phyloP scores from a whole-genome alignment of 371 early-diverging fungal genomes.

The Smittium mucronatum region DNA sequence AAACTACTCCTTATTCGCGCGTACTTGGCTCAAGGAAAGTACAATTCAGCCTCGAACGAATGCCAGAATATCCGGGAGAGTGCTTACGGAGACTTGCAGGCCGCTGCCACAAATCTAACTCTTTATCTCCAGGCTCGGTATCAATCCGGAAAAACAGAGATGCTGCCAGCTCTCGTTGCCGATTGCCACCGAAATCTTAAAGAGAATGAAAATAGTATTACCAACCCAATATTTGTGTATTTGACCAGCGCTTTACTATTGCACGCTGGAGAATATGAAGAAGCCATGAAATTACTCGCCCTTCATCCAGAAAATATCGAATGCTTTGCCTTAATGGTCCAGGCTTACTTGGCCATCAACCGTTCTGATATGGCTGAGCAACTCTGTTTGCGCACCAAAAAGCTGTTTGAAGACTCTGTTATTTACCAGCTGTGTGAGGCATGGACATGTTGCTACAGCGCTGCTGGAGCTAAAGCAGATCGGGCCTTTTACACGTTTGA shows the following conservation, averaged over 20 bases:
- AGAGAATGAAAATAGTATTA: constrained; percentile 11
- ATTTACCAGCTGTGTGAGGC: constrained; percentile 87
- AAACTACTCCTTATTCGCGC: background rate
- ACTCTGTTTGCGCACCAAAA: constrained; percentile 51
- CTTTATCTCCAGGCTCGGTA: background rate
- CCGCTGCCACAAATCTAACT: background rate
- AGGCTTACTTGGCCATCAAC: constrained; percentile 64
- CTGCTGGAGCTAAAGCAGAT: constrained; percentile 67
- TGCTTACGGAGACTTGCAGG: background rate
- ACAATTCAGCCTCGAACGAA: background rate
- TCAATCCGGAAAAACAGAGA: background rate
- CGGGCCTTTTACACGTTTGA: constrained; percentile 88
- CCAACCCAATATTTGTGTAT: constrained; percentile 18
- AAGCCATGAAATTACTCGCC: constrained; percentile 51
- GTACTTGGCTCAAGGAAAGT: background rate
- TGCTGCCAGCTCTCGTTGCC: background rate
- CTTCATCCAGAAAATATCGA: constrained; percentile 63
- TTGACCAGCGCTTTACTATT: constrained; percentile 39
- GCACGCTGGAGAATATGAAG: constrained; percentile 36
- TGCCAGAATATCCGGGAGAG: background rate
- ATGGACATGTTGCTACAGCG: constrained; percentile 56
- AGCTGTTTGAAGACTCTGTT: constrained; percentile 83
- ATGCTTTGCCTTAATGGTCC: constrained; percentile 63
- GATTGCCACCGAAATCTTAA: background rate
- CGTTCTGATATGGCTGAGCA: constrained; percentile 78